Percentiles rank a stretch among this genome's conserved stretches.
Evolutionary conservation across 768 basidiomycete species (phyloP).

Genomic region (Xanthoconium purpureum): DNA sequence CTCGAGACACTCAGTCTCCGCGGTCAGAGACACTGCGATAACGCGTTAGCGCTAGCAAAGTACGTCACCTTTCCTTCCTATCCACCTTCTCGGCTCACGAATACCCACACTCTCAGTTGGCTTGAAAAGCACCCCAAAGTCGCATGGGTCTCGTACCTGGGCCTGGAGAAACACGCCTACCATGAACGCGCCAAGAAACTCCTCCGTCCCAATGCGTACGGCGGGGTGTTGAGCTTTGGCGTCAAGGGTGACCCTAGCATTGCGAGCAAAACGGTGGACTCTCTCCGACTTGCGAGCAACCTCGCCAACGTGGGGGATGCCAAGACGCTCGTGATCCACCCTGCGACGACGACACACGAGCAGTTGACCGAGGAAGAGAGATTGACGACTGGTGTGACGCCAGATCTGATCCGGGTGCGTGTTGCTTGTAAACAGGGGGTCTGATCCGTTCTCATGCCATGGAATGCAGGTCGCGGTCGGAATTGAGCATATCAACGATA

Average conservation of each 20-base stretch:
- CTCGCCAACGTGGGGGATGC: constrained; percentile 71
- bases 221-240: constrained; percentile 79
- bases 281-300: constrained; percentile 65
- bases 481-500: constrained; percentile 44
- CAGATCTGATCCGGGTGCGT: constrained; percentile 55
- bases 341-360: constrained; percentile 57
- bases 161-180: constrained; percentile 59
- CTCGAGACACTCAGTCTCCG: constrained; percentile 63
- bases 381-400: constrained; percentile 47
- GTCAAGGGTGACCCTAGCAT: constrained; percentile 52
- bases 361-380: constrained; percentile 52
- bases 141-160: constrained; percentile 77
- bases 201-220: constrained; percentile 52
- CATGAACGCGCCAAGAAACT: constrained; percentile 56
- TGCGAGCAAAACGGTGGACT: constrained; percentile 66
- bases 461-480: constrained; percentile 41
- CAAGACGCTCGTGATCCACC: constrained; percentile 63
- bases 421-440: neutral
- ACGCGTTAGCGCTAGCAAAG: constrained; percentile 51
- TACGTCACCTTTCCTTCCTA: constrained; percentile 13
- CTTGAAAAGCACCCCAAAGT: constrained; percentile 65
- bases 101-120: constrained; percentile 30
- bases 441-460: neutral
- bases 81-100: no score
- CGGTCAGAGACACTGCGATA: constrained; percentile 54